Percentiles rank a stretch among this genome's conserved stretches.
Conservation (phyloP, 495 filamentous ascomycete genomes). For the Neurospora sp. region DNA sequence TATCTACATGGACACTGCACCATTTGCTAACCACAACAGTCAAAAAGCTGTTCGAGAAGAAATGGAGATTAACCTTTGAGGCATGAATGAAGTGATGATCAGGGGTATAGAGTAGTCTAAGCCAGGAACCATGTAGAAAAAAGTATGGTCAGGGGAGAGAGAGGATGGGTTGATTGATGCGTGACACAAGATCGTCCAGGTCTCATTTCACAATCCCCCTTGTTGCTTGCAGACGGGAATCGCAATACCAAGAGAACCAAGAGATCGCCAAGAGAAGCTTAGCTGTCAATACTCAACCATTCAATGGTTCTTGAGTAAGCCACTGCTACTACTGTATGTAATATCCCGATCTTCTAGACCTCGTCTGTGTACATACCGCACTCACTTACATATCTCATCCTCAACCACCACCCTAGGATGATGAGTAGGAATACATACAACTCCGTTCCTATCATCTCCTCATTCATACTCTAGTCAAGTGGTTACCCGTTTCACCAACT, state of each 20-base stretch:
- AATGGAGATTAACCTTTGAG: background rate
- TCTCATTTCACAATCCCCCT: background rate
- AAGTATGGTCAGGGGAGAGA: background rate
- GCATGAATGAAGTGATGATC: background rate
- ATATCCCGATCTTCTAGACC: background rate
- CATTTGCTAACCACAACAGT: background rate
- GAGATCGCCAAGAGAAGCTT: background rate
- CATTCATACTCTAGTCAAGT: no score
- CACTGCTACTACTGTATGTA: no score
- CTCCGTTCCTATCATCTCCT: no score
- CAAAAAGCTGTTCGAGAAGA: background rate
- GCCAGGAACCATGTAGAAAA: background rate
- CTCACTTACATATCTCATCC: background rate
- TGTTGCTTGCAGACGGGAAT: background rate
- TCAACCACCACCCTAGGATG: no score
- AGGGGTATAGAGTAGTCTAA: background rate
- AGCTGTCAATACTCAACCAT: background rate
- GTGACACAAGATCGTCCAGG: background rate
- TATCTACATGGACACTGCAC: background rate
- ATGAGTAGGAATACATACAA: no score
- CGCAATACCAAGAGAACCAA: background rate
- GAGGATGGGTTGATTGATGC: background rate
- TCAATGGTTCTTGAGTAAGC: no score
- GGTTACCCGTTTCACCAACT: background rate
- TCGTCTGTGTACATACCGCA: background rate